phyloP scores from a whole-genome alignment of 2,329 filamentous ascomycete genomes.

The Aspergillus udagawae region DNA sequence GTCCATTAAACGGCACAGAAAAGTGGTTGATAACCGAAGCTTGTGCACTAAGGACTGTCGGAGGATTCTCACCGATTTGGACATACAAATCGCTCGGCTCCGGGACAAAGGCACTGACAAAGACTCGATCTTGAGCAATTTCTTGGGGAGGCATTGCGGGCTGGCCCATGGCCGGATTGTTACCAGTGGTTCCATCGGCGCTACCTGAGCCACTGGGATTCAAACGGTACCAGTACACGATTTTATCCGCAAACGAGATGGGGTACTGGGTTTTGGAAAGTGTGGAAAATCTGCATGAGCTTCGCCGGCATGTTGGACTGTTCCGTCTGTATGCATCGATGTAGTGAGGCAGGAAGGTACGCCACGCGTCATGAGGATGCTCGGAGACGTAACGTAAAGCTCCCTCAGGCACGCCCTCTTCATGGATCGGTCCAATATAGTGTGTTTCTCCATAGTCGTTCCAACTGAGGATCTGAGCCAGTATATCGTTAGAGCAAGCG shows the following conservation, averaged over 20 bases:
- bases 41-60: conserved; percentile 19
- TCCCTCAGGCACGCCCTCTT: conserved; percentile 47
- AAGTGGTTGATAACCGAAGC: conserved; percentile 28
- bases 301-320: conserved; percentile 1
- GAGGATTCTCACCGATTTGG: conserved; percentile 23
- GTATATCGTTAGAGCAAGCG: neutral
- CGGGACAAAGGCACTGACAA: conserved; percentile 24
- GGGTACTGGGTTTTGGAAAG: conserved; percentile 5
- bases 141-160: conserved; percentile 19
- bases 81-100: conserved; percentile 25
- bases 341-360: conserved; percentile 29
- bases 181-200: conserved; percentile 31
- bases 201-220: conserved; percentile 29
- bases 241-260: conserved; percentile 21
- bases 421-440: conserved; percentile 51
- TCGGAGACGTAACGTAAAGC: conserved; percentile 30
- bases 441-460: conserved; percentile 60
- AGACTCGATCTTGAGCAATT: conserved; percentile 31
- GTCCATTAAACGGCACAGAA: conserved; percentile 29
- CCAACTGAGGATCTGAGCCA: conserved; percentile 51
- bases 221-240: conserved; percentile 34
- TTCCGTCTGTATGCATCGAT: conserved; percentile 32
- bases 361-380: conserved; percentile 26
- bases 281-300: neutral
- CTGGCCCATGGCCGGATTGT: conserved; percentile 29